Percentiles rank a stretch among this genome's conserved stretches.
Conservation (phyloP, 1,284 basidiomycete species). For the Leccinum fallax region DNA sequence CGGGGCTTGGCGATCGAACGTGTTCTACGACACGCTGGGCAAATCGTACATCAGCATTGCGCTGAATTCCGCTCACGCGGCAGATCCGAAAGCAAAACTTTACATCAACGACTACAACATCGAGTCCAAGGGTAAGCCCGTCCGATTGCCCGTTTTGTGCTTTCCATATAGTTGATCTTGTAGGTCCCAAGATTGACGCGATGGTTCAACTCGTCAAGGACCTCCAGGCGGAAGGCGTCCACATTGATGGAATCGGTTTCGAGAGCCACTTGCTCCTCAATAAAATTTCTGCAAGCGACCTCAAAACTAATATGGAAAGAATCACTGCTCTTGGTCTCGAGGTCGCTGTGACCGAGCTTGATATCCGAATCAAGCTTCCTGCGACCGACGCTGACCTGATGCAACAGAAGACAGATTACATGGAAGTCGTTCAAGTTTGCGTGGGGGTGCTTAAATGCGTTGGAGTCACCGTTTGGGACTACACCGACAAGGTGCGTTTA, state of each 20-base stretch:
- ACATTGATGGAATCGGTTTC: slow-evolving; percentile 25
- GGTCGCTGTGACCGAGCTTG: slow-evolving; percentile 58
- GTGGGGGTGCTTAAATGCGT: slow-evolving; percentile 14
- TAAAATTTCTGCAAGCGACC: slow-evolving; percentile 39
- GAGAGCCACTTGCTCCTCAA: slow-evolving; percentile 53
- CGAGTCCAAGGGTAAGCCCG: slow-evolving; percentile 12
- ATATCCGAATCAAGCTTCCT: slow-evolving; percentile 55
- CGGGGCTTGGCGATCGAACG: slow-evolving; percentile 16
- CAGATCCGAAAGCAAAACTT: slow-evolving; percentile 21
- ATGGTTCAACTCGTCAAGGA: slow-evolving; percentile 23
- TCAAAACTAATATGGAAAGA: slow-evolving; percentile 45
- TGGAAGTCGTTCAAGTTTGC: slow-evolving; percentile 16
- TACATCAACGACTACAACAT: slow-evolving; percentile 27
- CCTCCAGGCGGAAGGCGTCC: slow-evolving; percentile 12
- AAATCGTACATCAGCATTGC: slow-evolving; percentile 22
- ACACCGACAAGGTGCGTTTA: slow-evolving; percentile 19
- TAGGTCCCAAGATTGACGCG: slow-evolving; percentile 25
- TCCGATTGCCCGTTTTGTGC: background rate
- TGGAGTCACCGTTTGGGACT: slow-evolving; percentile 27
- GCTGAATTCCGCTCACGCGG: slow-evolving; percentile 15
- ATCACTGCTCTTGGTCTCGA: slow-evolving; percentile 55
- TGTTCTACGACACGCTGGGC: slow-evolving; percentile 19
- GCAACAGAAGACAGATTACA: slow-evolving; percentile 44
- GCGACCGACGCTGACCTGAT: slow-evolving; percentile 46
- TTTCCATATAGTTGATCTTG: background rate